A percentile compares a stretch with the other conserved stretches of the same genome.
phyloP scores from a whole-genome alignment of 2,329 filamentous ascomycete genomes.

The Pseudogymnoascus sp. region DNA sequence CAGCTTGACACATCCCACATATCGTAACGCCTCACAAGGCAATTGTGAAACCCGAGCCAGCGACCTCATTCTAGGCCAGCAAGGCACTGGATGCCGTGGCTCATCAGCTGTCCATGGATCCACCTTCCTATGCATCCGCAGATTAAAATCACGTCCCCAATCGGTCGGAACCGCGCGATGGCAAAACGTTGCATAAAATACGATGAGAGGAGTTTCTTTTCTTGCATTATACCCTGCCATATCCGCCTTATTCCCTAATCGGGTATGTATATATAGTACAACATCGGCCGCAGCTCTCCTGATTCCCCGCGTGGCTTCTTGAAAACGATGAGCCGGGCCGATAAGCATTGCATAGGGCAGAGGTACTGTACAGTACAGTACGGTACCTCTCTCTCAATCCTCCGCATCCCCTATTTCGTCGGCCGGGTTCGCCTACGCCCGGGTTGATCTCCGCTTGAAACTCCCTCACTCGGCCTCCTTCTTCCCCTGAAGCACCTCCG shows the following conservation, averaged over 20 bases:
- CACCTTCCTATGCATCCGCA: not conserved
- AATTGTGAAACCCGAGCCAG: not conserved
- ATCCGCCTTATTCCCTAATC: not conserved
- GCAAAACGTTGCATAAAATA: not conserved
- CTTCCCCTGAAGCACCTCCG: not conserved
- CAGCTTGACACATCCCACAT: not conserved
- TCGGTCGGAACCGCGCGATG: not conserved
- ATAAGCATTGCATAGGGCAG: not conserved
- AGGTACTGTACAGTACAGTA: not conserved
- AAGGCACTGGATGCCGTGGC: not conserved
- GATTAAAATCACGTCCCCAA: not conserved
- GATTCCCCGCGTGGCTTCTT: not conserved
- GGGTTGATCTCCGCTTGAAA: not conserved
- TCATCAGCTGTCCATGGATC: not conserved
- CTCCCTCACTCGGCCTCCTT: not conserved
- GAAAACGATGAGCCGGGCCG: constrained; percentile 3
- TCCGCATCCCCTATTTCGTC: not conserved
- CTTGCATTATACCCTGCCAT: not conserved
- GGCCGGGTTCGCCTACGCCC: not conserved
- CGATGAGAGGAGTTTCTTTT: not conserved
- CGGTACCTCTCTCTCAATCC: not conserved
- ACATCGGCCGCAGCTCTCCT: not conserved
- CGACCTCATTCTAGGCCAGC: not conserved
- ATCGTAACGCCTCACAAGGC: not conserved
- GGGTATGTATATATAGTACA: not conserved